These are phyloP conservation scores for Lippia alba DNA, from an alignment of 305 asterid genomes.

Conservation along the genomic window DNA sequence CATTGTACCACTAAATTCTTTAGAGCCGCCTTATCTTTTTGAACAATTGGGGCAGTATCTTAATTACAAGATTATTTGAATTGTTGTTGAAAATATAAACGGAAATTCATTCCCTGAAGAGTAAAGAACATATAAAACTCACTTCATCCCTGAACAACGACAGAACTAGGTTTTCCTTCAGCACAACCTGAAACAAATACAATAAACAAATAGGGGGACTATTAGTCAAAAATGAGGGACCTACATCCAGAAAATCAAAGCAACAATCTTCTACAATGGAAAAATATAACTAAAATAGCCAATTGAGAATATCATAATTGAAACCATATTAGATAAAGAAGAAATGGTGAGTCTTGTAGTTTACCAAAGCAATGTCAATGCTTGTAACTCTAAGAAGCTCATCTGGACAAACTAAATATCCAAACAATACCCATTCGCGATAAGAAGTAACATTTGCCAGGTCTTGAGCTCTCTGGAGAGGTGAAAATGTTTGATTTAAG, in stretches of 20 bases:
- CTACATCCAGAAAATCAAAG: conserved; percentile 33
- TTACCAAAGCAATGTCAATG: conserved; percentile 96
- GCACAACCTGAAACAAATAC: conserved; percentile 77
- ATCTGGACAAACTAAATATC: conserved; percentile 98
- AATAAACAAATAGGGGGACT: conserved; percentile 34
- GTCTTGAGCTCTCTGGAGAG: conserved; percentile 97
- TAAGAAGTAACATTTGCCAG: conserved; percentile 97
- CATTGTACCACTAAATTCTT: conserved; percentile 14
- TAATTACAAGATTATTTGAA: conserved; percentile 8
- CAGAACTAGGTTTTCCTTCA: conserved; percentile 94
- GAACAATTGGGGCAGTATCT: conserved; percentile 10
- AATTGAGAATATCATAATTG: conserved; percentile 18
- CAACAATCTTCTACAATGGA: conserved; percentile 27
- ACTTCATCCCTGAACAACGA: conserved; percentile 95
- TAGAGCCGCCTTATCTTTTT: conserved; percentile 1
- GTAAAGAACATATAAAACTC: conserved; percentile 45
- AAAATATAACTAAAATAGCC: conserved; percentile 26
- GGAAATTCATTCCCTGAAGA: conserved; percentile 14
- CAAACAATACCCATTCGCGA: conserved; percentile 96
- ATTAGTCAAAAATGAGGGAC: conserved; percentile 32
- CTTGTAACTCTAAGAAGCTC: conserved; percentile 99
- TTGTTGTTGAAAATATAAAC: conserved; percentile 7
- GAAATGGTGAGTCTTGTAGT: conserved; percentile 33
- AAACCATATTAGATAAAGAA: conserved; percentile 33
- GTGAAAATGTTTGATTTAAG: conserved; percentile 25